Percentiles rank a stretch among this genome's conserved stretches.
Evolutionary conservation across 805 yeast species (phyloP).

Genomic region (Ogataea trehaloabstinens): DNA sequence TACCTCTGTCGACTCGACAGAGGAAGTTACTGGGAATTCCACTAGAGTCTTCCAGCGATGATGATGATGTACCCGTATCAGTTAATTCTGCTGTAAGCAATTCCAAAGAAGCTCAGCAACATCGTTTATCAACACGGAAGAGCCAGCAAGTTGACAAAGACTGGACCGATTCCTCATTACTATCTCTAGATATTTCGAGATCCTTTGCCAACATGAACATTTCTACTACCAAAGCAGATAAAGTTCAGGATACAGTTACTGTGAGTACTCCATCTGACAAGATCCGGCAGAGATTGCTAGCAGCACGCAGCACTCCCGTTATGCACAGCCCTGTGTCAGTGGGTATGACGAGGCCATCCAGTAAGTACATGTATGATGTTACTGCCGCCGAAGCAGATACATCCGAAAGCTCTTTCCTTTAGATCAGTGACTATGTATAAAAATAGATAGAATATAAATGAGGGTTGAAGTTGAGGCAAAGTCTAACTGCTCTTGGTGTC

Average conservation of each 20-base stretch:
- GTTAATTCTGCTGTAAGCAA: neutral
- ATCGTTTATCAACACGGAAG: neutral
- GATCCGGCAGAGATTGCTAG: constrained; percentile 17
- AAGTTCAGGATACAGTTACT: constrained; percentile 1
- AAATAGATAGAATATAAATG: neutral
- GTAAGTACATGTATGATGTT: constrained; percentile 20
- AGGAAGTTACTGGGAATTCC: constrained; percentile 45
- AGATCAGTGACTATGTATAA: too few species aligned
- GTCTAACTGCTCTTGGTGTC: constrained; percentile 27
- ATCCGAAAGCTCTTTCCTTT: neutral
- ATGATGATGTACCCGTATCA: constrained; percentile 6
- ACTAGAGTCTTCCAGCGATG: constrained; percentile 5
- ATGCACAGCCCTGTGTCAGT: neutral
- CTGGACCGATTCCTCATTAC: constrained; percentile 17
- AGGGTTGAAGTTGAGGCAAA: neutral
- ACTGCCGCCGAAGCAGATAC: constrained; percentile 1
- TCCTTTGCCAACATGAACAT: constrained; percentile 30
- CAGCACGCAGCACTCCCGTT: constrained; percentile 10
- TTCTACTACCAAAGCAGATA: constrained; percentile 7
- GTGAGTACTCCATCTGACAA: constrained; percentile 4
- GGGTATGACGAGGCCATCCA: constrained; percentile 12
- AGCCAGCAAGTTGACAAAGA: constrained; percentile 1
- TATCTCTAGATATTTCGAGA: constrained; percentile 25
- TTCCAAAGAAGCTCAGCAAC: neutral
- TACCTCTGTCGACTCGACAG: constrained; percentile 47